Conservation (phyloP, 495 filamentous ascomycete species). For the Evernia prunastri region DNA sequence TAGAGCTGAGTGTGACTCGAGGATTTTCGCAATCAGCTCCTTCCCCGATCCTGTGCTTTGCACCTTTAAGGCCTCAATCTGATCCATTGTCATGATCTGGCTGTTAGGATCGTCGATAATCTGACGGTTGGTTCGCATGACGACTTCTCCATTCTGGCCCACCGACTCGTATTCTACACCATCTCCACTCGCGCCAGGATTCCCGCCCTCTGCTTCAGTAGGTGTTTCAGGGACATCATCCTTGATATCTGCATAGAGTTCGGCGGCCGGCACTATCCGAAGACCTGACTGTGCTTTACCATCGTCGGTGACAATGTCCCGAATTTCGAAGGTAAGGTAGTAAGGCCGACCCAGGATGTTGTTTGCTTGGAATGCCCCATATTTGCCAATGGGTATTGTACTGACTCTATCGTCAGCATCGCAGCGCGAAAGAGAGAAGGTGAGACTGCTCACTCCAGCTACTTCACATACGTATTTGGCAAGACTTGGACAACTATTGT, state of each 20-base stretch:
- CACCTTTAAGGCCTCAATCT: constrained; percentile 88
- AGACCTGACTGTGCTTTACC: constrained; percentile 53
- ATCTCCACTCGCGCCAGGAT: constrained; percentile 39
- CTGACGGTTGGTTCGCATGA: constrained; percentile 72
- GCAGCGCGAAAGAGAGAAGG: constrained; percentile 11
- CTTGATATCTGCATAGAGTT: constrained; percentile 76
- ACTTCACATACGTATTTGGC: constrained; percentile 66
- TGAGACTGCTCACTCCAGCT: constrained; percentile 30
- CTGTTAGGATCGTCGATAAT: constrained; percentile 73
- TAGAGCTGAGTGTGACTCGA: constrained; percentile 75
- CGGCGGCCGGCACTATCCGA: constrained; percentile 70
- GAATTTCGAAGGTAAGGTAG: constrained; percentile 82
- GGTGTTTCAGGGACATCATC: constrained; percentile 43
- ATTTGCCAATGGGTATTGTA: constrained; percentile 79
- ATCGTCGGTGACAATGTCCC: constrained; percentile 60
- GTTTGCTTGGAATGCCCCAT: constrained; percentile 79
- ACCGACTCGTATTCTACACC: constrained; percentile 44
- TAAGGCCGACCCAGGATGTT: constrained; percentile 81
- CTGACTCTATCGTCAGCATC: constrained; percentile 41
- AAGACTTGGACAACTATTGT: constrained; percentile 57
- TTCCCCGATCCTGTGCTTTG: constrained; percentile 70
- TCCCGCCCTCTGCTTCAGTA: constrained; percentile 41
- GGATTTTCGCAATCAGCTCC: constrained; percentile 78
- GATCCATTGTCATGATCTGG: constrained; percentile 72
- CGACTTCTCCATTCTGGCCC: constrained; percentile 48